Conservation (phyloP, 495 filamentous ascomycete genomes). For the Hypoxylon trugodes region DNA sequence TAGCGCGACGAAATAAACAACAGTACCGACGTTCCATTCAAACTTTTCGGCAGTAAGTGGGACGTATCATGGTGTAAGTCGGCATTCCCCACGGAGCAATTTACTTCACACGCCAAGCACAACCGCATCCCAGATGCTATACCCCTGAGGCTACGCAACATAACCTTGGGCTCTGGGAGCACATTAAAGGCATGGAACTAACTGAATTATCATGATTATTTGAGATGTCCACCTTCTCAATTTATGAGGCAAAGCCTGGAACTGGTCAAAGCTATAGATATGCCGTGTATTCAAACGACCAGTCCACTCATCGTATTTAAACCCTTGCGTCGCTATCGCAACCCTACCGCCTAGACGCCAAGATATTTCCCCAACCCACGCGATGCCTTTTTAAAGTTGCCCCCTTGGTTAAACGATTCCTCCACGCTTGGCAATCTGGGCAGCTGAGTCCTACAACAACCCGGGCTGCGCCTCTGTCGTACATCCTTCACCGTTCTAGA, state of each 20-base stretch:
- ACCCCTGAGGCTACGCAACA: too few relatives aligned
- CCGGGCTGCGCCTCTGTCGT: too few relatives aligned
- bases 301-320: background rate
- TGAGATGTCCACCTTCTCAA: too few relatives aligned
- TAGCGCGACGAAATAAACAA: too few relatives aligned
- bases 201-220: too few relatives aligned
- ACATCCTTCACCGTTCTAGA: too few relatives aligned
- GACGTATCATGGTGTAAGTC: constrained; percentile 11
- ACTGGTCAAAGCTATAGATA: too few relatives aligned
- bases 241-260: too few relatives aligned
- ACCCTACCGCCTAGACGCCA: constrained; percentile 28
- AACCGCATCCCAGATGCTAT: background rate
- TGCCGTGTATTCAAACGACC: background rate
- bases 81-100: constrained; percentile 18
- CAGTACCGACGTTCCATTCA: constrained; percentile 37
- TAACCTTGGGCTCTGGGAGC: too few relatives aligned
- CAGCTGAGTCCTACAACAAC: too few relatives aligned
- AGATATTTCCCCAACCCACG: background rate
- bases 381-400: constrained; percentile 8
- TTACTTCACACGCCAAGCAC: constrained; percentile 19
- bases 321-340: background rate
- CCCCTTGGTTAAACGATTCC: constrained; percentile 7
- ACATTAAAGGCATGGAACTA: too few relatives aligned
- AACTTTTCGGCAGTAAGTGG: constrained; percentile 26
- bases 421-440: constrained; percentile 22